These are phyloP conservation scores for Penicillium nucicola DNA, from an alignment of 495 filamentous ascomycete species.

Conservation along the genomic window DNA sequence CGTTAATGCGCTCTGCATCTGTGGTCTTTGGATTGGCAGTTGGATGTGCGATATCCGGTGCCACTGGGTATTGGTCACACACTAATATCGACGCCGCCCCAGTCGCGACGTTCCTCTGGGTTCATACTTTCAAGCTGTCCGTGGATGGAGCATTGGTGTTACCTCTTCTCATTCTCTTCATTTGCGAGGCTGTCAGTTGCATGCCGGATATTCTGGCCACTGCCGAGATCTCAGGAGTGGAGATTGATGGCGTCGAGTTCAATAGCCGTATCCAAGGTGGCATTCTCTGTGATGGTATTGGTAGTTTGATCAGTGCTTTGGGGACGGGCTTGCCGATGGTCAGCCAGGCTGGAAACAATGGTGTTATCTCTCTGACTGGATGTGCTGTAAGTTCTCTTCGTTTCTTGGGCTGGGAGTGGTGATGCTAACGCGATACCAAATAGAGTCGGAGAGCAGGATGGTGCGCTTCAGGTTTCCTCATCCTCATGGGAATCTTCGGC, in stretches of 20 bases:
- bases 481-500: slow-evolving; percentile 80
- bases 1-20: slow-evolving; percentile 64
- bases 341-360: slow-evolving; percentile 77
- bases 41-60: slow-evolving; percentile 78
- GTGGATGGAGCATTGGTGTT: slow-evolving; percentile 76
- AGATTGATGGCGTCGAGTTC: slow-evolving; percentile 71
- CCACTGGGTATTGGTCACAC: slow-evolving; percentile 72
- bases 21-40: slow-evolving; percentile 74
- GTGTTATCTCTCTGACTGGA: slow-evolving; percentile 78
- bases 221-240: slow-evolving; percentile 69
- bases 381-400: slow-evolving; percentile 56
- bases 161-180: slow-evolving; percentile 59
- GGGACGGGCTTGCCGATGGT: slow-evolving; percentile 76
- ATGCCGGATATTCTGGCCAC: slow-evolving; percentile 83
- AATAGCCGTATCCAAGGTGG: slow-evolving; percentile 84
- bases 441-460: slow-evolving; percentile 44
- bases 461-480: slow-evolving; percentile 56
- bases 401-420: too few species aligned
- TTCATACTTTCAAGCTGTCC: slow-evolving; percentile 73
- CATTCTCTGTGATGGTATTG: slow-evolving; percentile 74
- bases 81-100: slow-evolving; percentile 61
- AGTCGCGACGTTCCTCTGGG: slow-evolving; percentile 80
- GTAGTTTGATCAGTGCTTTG: slow-evolving; percentile 70
- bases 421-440: neutral
- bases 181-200: slow-evolving; percentile 69